Conservation (phyloP, 371 early-diverging fungal species). For the Lichtheimia corymbifera region DNA sequence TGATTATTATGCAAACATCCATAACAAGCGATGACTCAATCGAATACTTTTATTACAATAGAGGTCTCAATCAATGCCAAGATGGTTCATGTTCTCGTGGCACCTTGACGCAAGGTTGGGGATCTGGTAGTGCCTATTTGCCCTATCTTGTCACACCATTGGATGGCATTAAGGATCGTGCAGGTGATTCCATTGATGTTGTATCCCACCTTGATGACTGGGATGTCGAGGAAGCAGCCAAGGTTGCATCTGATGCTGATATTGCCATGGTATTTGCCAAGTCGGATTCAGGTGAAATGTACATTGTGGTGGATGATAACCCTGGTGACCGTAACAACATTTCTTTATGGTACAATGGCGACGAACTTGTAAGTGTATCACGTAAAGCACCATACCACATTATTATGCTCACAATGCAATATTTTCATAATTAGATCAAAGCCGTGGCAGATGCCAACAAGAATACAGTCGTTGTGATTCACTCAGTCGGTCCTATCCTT, state of each 20-base stretch:
- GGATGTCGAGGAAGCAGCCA: constrained; percentile 34
- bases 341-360: constrained; percentile 61
- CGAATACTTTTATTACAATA: constrained; percentile 1
- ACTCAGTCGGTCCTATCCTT: constrained; percentile 51
- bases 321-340: constrained; percentile 62
- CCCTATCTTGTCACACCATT: constrained; percentile 56
- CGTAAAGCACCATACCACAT: not conserved
- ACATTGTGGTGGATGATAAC: constrained; percentile 35
- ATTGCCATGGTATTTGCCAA: constrained; percentile 60
- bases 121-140: constrained; percentile 58
- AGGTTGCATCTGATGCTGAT: constrained; percentile 48
- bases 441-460: constrained; percentile 41
- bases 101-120: constrained; percentile 65
- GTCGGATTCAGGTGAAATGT: constrained; percentile 62
- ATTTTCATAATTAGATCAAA: constrained; percentile 26
- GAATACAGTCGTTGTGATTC: constrained; percentile 55
- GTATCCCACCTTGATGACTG: constrained; percentile 12
- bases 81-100: constrained; percentile 38
- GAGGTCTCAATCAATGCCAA: constrained; percentile 24
- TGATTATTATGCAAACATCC: not conserved
- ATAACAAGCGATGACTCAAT: not conserved
- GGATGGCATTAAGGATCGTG: constrained; percentile 43
- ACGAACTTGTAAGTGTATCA: constrained; percentile 45
- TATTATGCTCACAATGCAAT: not conserved
- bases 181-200: constrained; percentile 10